Evolutionary conservation across 2,329 filamentous ascomycete genomes (phyloP).

Genomic region (Lachnellula suecica): DNA sequence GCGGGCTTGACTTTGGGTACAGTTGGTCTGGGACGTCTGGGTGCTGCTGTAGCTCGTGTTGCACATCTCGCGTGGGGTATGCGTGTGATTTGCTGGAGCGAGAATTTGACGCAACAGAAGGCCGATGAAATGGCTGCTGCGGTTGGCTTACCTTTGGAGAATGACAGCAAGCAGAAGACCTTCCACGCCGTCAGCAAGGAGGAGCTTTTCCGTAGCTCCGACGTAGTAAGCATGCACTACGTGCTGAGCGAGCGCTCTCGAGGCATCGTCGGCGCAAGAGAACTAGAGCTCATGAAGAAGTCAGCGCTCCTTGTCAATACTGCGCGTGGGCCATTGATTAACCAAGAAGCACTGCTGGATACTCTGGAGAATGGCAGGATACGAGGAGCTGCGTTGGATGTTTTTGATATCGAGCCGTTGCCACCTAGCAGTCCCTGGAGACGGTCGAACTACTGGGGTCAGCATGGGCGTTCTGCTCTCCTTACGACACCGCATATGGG

Average conservation of each 20-base stretch:
- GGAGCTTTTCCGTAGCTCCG: constrained; percentile 60
- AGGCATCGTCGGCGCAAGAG: constrained; percentile 57
- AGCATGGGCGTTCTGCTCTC: too few relatives aligned
- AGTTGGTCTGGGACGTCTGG: constrained; percentile 72
- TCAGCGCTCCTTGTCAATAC: constrained; percentile 66
- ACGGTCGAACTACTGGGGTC: neutral
- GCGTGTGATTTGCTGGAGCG: constrained; percentile 73
- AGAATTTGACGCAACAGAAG: constrained; percentile 69
- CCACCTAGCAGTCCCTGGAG: constrained; percentile 49
- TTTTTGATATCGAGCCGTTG: constrained; percentile 68
- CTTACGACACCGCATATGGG: neutral
- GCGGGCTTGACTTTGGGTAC: constrained; percentile 67
- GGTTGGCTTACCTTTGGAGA: constrained; percentile 56
- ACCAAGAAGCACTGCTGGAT: constrained; percentile 60
- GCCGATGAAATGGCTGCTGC: constrained; percentile 65
- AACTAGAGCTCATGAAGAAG: constrained; percentile 64
- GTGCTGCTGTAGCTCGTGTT: constrained; percentile 65
- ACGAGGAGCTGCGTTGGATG: constrained; percentile 64
- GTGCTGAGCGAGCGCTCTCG: constrained; percentile 61
- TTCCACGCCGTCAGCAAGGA: constrained; percentile 65
- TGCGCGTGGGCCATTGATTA: constrained; percentile 63
- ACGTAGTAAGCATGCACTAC: constrained; percentile 69
- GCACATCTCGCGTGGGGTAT: constrained; percentile 74
- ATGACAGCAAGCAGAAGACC: constrained; percentile 50
- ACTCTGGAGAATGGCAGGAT: constrained; percentile 55